Evolutionary conservation across 1,284 basidiomycete species (phyloP), one percentile per base, ranked within the genome.

Genomic region (Ustilago xerochloae): DNA sequence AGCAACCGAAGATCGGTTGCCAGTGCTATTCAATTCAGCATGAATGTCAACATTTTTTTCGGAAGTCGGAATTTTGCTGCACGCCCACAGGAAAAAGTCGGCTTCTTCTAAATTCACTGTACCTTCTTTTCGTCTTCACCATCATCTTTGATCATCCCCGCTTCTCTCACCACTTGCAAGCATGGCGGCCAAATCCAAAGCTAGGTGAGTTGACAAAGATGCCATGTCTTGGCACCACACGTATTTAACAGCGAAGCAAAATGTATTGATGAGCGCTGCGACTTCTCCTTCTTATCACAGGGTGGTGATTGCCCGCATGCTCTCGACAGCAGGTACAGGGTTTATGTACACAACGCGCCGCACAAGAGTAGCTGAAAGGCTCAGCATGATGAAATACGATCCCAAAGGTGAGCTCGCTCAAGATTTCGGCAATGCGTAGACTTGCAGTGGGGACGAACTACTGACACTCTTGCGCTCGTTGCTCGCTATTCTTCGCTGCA

Each of bases 371-470:
- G 73, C 75, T 7, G 81, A 83, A 20, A 64, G 56, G 49, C 72
- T 84, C 33, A 71, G 69, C 43, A 75, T 82, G 80, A 81, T 81
- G 71, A 84, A 84, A 65, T 84, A 83, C 63, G 82, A 84, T 36
- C 82, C 82, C n/a, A 73, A 74, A 52, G 77, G 82, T 83, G 66
- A 53, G 59, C 22, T 16, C 6, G 29, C 12, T 12, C 5, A 3
- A 12, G n/a, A 10, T 6, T 29, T 4, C 22, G 12, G 26, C 8
- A 3, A n/a, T 6, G 1, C 18, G 9, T 16, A 0, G 10, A 4
- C 28, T 2, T 28, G 9, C 0, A 22, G n/a, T 22, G 12, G 35
- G 24, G 26, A 20, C 51, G 18, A 28, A 5, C 22, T 16, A 41
- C 28, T 41, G 12, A 43, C 12, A 41, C 41, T 15, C n/a, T 1